Evolutionary conservation across 441 rosid genomes (phyloP), one percentile per base, ranked within the genome.

Genomic region (Geranium incanum): DNA sequence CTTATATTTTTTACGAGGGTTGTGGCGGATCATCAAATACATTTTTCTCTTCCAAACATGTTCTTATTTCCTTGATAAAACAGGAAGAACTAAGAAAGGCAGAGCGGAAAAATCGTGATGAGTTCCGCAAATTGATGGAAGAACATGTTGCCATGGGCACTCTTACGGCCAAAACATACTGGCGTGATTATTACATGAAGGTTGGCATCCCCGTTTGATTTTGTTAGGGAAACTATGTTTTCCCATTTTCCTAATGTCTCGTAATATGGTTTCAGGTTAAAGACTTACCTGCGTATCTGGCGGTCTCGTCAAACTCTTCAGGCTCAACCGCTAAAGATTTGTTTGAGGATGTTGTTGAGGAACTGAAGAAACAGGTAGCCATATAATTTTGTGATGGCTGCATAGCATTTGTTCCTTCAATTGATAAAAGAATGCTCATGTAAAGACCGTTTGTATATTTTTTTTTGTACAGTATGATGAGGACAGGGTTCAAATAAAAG

Each of bases 101-200:
- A 67, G 92, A 87, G 82, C 79, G 95, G 71, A 89, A 86, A 84
- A 86, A 89, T 79, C 90, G 90, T 28, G 92, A 89, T 76, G 92
- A 87, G 70, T 89, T 89, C 78, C 86, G 89, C 72, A 86, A 83
- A 74, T 77, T 89, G 84, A 74, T 87, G 84, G 90, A 86, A 68
- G 95, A 72, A 78, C 84, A 87, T 73, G 83, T 84, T 71, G 79
- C 81, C 64, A 77, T 81, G n/a, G 89, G 84, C 77, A 82, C 73
- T 70, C 83, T 89, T 52, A 84, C 88, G 39, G 89, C 87, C 72
- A 83, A 84, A 83, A 83, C 85, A 37, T 72, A 80, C 65, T 87
- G 94, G 92, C 89, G 89, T 75, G 94, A 89, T 72, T 89, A 86
- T 79, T 78, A 77, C 82, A 36, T 69, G 73, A 86, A 80, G 87